Evolutionary conservation across 1,139 yeast genomes (phyloP), one percentile per base, ranked within the genome.

Genomic region (Hyphopichia wangnamkhiaoensis): DNA sequence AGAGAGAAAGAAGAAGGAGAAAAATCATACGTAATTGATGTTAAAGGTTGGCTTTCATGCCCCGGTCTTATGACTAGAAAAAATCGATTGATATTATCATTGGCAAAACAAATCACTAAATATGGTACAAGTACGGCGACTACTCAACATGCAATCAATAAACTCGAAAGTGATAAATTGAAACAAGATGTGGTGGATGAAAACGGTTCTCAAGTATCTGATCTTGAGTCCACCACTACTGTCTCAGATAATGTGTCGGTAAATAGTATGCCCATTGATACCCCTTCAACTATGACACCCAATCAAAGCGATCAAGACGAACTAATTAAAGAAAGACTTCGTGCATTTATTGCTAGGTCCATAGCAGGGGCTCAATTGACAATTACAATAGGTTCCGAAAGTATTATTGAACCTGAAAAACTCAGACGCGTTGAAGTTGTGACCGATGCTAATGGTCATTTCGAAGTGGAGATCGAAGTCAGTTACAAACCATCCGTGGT

Each of bases 41-140:
- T 89, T 2, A 75, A 86, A 35, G 96, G 96, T 3, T 79, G 85
- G 76, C 71, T 88, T 8, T 79, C 74, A 42, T 71, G 87, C 33
- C 90, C 90, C 0, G 94, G 93, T 1, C 69, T 74, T 8, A 75
- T 82, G 71, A 76, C 80, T 23, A 68, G 95, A 36, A 86, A 85
- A 53, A 86, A 89, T 56, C 66, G 83, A 46, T 60, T 90, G 38
- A 68, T 89, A 25, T 56, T 85, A 29, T 75, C 90, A 1, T 65
- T 90, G 27, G 87, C 91, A 2, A 80, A 80, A 48, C 89, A 85
- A 55, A 68, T 88, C 40, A 78, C 87, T 2, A 80, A 81, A 45
- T 62, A 59, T 43, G 59, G 57, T 35, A 46, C 58, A 3, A 49
- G 52, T 14, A 37, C n/a, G n/a, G n/a, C n/a, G n/a, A n/a, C n/a